A percentile compares a stretch with the other conserved stretches of the same genome.
Conservation (phyloP, 306 rosid species). For the Mimosa bimucronata region DNA sequence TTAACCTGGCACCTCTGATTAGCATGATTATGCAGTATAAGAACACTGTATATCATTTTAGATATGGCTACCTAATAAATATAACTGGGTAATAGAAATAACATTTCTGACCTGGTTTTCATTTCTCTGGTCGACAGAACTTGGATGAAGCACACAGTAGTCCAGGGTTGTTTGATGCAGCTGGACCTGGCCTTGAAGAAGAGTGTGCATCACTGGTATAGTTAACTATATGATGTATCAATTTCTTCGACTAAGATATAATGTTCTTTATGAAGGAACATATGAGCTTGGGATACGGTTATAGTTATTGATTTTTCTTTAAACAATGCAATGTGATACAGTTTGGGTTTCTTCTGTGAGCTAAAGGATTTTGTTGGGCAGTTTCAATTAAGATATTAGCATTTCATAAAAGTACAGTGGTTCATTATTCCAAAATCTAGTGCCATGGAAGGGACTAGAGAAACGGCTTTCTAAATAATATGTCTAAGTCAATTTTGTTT, state of each 20-base stretch:
- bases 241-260: neutral
- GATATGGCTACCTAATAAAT: too few species aligned
- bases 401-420: neutral
- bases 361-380: neutral
- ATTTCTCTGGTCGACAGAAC: constrained; percentile 56
- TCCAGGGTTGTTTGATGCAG: constrained; percentile 91
- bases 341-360: constrained; percentile 26
- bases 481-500: constrained; percentile 29
- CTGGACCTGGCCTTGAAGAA: constrained; percentile 99
- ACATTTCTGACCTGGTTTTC: constrained; percentile 30
- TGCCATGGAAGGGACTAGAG: constrained; percentile 1
- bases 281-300: constrained; percentile 29
- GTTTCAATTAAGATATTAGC: neutral
- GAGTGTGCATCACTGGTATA: constrained; percentile 93
- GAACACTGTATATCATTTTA: constrained; percentile 22
- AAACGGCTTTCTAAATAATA: constrained; percentile 16
- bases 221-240: neutral
- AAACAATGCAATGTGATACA: neutral
- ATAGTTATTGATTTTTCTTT: neutral
- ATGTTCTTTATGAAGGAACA: neutral
- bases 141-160: constrained; percentile 99
- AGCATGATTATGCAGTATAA: constrained; percentile 18
- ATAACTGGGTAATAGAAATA: constrained; percentile 5
- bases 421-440: constrained; percentile 25
- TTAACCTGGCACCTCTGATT: constrained; percentile 3